Percentiles rank a stretch among this genome's conserved stretches.
Conservation (phyloP, 1,284 basidiomycete species). For the Peniophora sp. region DNA sequence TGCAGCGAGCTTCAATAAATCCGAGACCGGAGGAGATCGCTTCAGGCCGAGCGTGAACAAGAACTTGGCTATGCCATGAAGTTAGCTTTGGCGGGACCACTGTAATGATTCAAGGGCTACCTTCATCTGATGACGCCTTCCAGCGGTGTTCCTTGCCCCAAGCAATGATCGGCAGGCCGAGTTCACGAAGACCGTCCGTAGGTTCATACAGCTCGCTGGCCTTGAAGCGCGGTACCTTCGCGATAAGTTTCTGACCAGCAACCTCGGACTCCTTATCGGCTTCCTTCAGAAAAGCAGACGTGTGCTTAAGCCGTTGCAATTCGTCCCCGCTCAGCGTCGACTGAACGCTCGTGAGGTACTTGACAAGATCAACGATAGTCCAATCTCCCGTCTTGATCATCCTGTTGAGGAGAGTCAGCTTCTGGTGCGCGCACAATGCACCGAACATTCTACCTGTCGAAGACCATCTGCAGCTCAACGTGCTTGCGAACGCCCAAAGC, state of each 20-base stretch:
- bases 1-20: constrained; percentile 63
- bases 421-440: not conserved
- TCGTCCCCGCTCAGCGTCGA: constrained; percentile 66
- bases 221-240: constrained; percentile 40
- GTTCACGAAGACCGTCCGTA: constrained; percentile 58
- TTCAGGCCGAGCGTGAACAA: constrained; percentile 75
- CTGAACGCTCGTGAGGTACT: constrained; percentile 85
- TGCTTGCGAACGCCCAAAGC: constrained; percentile 85
- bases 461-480: constrained; percentile 86
- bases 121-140: constrained; percentile 78
- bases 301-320: constrained; percentile 66
- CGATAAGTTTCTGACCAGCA: constrained; percentile 8
- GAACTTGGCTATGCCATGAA: constrained; percentile 61
- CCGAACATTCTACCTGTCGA: constrained; percentile 49
- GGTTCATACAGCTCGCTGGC: constrained; percentile 85
- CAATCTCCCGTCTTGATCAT: constrained; percentile 84
- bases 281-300: constrained; percentile 77
- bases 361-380: constrained; percentile 73
- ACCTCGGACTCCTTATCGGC: constrained; percentile 19
- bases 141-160: constrained; percentile 81
- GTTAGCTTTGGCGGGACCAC: not conserved
- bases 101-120: constrained; percentile 28
- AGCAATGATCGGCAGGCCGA: constrained; percentile 80
- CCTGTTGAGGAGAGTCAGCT: constrained; percentile 28
- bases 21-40: constrained; percentile 63